Percentiles rank a stretch among this genome's conserved stretches.
phyloP scores from a whole-genome alignment of 2,329 filamentous ascomycete genomes.

The Monosporascus ibericus region DNA sequence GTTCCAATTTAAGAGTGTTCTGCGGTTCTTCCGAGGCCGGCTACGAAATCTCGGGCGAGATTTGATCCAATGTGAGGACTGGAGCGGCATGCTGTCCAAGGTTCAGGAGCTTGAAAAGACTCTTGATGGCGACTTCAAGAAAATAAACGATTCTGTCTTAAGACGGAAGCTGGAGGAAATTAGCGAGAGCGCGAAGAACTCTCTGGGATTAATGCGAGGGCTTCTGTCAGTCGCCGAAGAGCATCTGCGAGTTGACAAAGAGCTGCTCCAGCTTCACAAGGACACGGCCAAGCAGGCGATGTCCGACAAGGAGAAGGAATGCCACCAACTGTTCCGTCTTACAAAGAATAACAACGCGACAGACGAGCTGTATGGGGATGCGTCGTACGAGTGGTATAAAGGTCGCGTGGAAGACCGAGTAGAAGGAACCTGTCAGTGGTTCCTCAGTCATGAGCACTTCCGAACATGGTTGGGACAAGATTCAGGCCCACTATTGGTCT shows the following conservation, averaged over 20 bases:
- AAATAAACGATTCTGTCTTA: background rate
- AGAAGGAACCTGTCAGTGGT: conserved; percentile 26
- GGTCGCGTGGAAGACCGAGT: conserved; percentile 17
- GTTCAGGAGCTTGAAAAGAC: conserved; percentile 3
- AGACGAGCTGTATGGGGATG: background rate
- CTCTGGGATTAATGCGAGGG: no score
- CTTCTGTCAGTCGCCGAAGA: no score
- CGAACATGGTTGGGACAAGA: conserved; percentile 20
- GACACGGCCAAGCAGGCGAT: no score
- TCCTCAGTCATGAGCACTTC: conserved; percentile 24
- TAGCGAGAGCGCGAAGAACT: background rate
- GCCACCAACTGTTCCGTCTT: no score
- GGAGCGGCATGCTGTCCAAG: conserved; percentile 11
- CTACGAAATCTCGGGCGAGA: conserved; percentile 8
- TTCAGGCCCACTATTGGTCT: conserved; percentile 26
- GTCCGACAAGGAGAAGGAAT: no score
- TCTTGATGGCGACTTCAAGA: background rate
- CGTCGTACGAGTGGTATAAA: conserved; percentile 27
- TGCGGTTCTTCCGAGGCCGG: conserved; percentile 23
- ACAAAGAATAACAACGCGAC: no score
- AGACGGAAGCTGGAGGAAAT: background rate
- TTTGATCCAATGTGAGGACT: conserved; percentile 9
- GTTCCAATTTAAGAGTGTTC: conserved; percentile 28
- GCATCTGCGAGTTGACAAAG: no score
- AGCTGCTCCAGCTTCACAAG: no score